Base-by-base conservation (phyloP, 2,329 filamentous ascomycete species). In the Exophiala phaeomuriformis region DNA sequence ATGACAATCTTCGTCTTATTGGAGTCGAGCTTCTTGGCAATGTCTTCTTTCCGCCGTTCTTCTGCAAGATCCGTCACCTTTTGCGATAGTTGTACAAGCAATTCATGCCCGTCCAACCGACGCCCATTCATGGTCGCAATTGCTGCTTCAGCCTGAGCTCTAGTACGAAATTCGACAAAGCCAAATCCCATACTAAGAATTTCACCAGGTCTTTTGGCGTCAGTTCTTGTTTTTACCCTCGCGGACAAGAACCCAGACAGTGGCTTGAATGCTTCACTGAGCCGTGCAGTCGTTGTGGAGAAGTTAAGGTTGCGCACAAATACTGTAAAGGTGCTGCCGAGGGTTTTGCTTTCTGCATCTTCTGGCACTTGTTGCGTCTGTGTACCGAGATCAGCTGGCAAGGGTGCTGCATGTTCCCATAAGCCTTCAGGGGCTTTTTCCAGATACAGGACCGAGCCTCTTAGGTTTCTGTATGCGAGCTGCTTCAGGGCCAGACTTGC, bases 261-360 rank as follows among this genome's bases (percentile, higher is more conserved):
- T 50, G 87, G 78, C 58, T 81, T 78, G 73, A 97, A 97, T 28
- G 83, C 79, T 64, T 90, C 85, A 5, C 82, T 81, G 61, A 98
- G 77, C 56, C 81, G 78, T 60, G 84, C 79, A 47, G 83, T 90
- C 7, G 86, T 90, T 2, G 93, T 98, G 51, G 82, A 75, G 71
- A 97, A 98, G 75, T 90, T 94, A 63, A 98, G 78, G 71, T 97
- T 97, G 66, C 90, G 86, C 62, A 98, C 85, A 70, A 93, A 97
- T 10, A 98, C 75, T 3, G 91, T 95, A n/a, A 82, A 82, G 10
- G 60, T 56, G n/a, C 52, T 47, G 3, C 47, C 52, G 66, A 71
- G 61, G 71, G 72, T 69, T n/a, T 66, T 63, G 43, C 69, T 63
- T 54, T 59, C 63, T 49, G 67, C 67, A 6, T 63, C 58, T 55